Evolutionary conservation across 805 yeast species (phyloP), one percentile per base, ranked within the genome.

Genomic region (Candida schatavii): DNA sequence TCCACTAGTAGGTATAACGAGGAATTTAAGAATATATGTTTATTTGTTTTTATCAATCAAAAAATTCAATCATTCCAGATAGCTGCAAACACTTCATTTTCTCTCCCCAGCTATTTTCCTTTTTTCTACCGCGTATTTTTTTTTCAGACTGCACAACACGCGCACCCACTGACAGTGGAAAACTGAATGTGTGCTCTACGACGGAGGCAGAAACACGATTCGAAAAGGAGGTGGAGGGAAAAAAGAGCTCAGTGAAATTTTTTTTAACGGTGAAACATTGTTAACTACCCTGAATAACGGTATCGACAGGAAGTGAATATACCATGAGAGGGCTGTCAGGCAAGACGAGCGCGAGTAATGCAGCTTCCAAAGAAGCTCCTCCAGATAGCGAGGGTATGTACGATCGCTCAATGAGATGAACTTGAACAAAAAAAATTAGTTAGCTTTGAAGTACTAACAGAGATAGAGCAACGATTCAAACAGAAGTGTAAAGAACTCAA

Each of bases 401-500:
- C 13, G 6, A 14, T 4, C 25, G 17, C 17, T n/a, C n/a, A n/a
- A n/a, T n/a, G n/a, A n/a, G n/a, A n/a, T n/a, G n/a, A n/a, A n/a
- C n/a, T n/a, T n/a, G n/a, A n/a, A n/a, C n/a, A n/a, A n/a, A n/a
- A n/a, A n/a, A n/a, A n/a, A n/a, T n/a, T n/a, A n/a, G n/a, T 20
- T 30, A 11, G 6, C 3, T 32, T 33, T 31, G 18, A 23, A 15
- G 29, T 27, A 35, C 40, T 41, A 42, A 35, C 35, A 27, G 33
- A 21, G 18, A 26, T 26, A 64, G 74, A 68, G 39, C 67, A 65
- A 50, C 61, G 59, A 33, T 74, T 78, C 58, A 76, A 74, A 47
- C 80, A 76, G 48, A 84, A 85, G 61, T 86, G 95, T 64, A 74
- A 72, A 52, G 90, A 83, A 37, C 70, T 89, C 51, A 81, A 82